Percentiles rank a stretch among this genome's conserved stretches.
Conservation (phyloP, 179 eudicot genomes). For the Silene noctiflora region DNA sequence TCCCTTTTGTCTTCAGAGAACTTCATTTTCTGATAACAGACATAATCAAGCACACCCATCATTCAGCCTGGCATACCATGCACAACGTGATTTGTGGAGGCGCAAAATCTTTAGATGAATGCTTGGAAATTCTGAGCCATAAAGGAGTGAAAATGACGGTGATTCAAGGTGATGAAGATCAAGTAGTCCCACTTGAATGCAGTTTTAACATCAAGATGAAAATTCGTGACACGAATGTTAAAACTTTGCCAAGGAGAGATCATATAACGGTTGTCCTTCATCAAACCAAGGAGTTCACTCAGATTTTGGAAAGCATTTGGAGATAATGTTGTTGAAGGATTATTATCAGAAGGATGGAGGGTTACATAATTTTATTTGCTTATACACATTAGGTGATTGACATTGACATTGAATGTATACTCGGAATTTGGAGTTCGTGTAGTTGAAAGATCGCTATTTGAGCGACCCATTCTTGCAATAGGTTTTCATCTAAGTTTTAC, state of each 20-base stretch:
- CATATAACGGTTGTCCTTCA: conserved; percentile 44
- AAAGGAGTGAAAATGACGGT: conserved; percentile 35
- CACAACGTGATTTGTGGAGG: conserved; percentile 75
- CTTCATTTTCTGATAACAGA: conserved; percentile 44
- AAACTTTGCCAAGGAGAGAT: conserved; percentile 38
- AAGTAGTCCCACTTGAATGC: conserved; percentile 54
- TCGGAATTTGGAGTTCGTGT: no score
- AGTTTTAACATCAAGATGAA: conserved; percentile 48
- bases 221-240: conserved; percentile 43
- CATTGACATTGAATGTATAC: no score
- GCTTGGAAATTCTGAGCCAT: conserved; percentile 36
- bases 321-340: conserved; percentile 9
- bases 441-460: no score
- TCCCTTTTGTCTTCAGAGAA: conserved; percentile 30
- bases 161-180: conserved; percentile 54
- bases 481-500: no score
- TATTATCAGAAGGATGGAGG: background rate
- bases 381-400: background rate
- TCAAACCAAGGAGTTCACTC: conserved; percentile 41
- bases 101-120: conserved; percentile 47
- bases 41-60: conserved; percentile 64
- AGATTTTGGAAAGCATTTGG: conserved; percentile 48
- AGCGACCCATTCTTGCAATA: no score
- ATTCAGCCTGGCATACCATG: conserved; percentile 88
- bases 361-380: background rate